phyloP scores from a whole-genome alignment of 2,329 filamentous ascomycete genomes.

The Penicillium hesseltinei region DNA sequence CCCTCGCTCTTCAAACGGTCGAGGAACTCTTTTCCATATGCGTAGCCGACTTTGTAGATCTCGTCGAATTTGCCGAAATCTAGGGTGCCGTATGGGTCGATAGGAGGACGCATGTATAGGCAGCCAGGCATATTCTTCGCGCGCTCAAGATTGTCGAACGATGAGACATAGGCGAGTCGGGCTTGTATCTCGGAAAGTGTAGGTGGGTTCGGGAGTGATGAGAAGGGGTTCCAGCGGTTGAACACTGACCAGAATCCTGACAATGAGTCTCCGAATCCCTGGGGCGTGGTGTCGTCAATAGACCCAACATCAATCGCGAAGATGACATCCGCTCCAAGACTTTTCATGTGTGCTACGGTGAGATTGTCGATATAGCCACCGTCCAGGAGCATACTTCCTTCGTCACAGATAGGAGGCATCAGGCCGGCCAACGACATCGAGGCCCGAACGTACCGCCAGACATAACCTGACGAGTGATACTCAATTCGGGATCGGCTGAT shows the following conservation, averaged over 20 bases:
- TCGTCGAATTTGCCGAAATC: slow-evolving; percentile 98
- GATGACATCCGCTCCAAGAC: slow-evolving; percentile 85
- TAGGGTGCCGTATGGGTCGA: slow-evolving; percentile 88
- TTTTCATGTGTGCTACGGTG: slow-evolving; percentile 96
- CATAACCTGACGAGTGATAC: slow-evolving; percentile 93
- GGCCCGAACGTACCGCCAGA: slow-evolving; percentile 93
- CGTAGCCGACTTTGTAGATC: slow-evolving; percentile 86
- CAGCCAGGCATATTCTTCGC: slow-evolving; percentile 90
- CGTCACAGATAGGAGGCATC: slow-evolving; percentile 89
- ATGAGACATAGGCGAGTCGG: slow-evolving; percentile 88
- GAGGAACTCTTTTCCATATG: slow-evolving; percentile 78
- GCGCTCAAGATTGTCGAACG: slow-evolving; percentile 87
- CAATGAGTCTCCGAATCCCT: slow-evolving; percentile 88
- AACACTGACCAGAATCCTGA: slow-evolving; percentile 93
- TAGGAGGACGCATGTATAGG: slow-evolving; percentile 92
- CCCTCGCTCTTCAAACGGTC: slow-evolving; percentile 75
- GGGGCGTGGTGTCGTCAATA: slow-evolving; percentile 86
- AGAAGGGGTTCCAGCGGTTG: slow-evolving; percentile 97
- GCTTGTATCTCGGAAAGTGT: slow-evolving; percentile 96
- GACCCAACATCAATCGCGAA: slow-evolving; percentile 95
- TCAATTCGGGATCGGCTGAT: slow-evolving; percentile 91
- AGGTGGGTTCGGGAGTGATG: slow-evolving; percentile 81
- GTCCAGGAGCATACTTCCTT: slow-evolving; percentile 93
- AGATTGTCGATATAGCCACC: slow-evolving; percentile 97
- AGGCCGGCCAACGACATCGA: slow-evolving; percentile 96